phyloP scores from a whole-genome alignment of 257 asterid genomes.

The Petrea volubilis region DNA sequence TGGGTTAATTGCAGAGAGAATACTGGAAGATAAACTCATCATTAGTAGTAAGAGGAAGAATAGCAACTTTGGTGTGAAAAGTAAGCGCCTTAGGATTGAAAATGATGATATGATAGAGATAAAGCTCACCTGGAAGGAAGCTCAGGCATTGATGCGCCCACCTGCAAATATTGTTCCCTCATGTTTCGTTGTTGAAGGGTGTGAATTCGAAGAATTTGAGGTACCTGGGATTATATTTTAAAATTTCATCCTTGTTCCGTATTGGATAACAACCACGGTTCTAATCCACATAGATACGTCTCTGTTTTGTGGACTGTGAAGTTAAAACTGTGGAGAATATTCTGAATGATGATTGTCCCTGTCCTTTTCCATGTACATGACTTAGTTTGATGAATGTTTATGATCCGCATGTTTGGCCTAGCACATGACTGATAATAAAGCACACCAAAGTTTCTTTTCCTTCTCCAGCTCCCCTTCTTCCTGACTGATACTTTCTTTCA shows the following conservation, averaged over 20 bases:
- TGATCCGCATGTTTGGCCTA: constrained; percentile 1
- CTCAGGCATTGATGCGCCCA: constrained; percentile 82
- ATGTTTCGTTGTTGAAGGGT: constrained; percentile 65
- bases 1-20: constrained; percentile 40
- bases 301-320: constrained; percentile 3
- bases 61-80: constrained; percentile 51
- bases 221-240: constrained; percentile 41
- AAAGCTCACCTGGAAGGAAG: constrained; percentile 79
- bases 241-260: not conserved
- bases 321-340: not conserved
- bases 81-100: constrained; percentile 66
- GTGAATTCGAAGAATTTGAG: constrained; percentile 92
- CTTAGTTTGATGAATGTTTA: constrained; percentile 10
- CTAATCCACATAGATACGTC: not conserved
- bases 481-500: constrained; percentile 27
- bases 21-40: constrained; percentile 43
- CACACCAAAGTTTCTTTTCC: not conserved
- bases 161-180: constrained; percentile 60
- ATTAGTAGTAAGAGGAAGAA: constrained; percentile 61
- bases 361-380: not conserved
- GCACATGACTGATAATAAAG: constrained; percentile 17
- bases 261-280: not conserved
- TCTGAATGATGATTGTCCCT: not conserved
- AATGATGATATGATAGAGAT: constrained; percentile 58
- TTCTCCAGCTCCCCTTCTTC: constrained; percentile 8